Conservation (phyloP, 2,329 filamentous ascomycete genomes). For the Ilyonectria mors-panacis region DNA sequence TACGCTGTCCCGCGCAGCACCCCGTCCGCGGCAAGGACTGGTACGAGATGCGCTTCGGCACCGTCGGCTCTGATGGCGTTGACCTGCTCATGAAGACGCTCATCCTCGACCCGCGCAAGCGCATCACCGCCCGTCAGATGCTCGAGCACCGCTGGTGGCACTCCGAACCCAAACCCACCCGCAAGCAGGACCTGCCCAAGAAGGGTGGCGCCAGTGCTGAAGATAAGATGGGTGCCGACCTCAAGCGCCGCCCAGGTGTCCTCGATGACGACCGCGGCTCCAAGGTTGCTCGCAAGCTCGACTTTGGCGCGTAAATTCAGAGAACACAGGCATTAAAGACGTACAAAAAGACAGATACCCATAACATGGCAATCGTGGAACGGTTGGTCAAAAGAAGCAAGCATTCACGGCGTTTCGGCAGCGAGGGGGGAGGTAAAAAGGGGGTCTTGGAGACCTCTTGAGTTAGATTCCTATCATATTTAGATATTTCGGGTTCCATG, state of each 20-base stretch:
- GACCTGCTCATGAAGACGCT: slow-evolving; percentile 91
- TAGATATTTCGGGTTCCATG: slow-evolving; percentile 12
- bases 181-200: slow-evolving; percentile 84
- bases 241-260: slow-evolving; percentile 80
- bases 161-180: slow-evolving; percentile 85
- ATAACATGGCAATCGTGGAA: not conserved
- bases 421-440: not conserved
- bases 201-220: slow-evolving; percentile 81
- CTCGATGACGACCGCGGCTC: slow-evolving; percentile 77
- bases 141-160: slow-evolving; percentile 91
- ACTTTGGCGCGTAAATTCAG: slow-evolving; percentile 72
- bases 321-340: slow-evolving; percentile 12
- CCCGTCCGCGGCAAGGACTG: slow-evolving; percentile 77
- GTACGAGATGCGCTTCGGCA: slow-evolving; percentile 84
- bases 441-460: slow-evolving; percentile 14
- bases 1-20: slow-evolving; percentile 80
- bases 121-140: slow-evolving; percentile 83
- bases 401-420: slow-evolving; percentile 30
- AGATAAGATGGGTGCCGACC: slow-evolving; percentile 84
- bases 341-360: not conserved
- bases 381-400: slow-evolving; percentile 6
- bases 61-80: slow-evolving; percentile 85
- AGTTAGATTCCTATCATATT: slow-evolving; percentile 9
- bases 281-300: slow-evolving; percentile 86
- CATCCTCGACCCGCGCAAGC: slow-evolving; percentile 86